phyloP scores from a whole-genome alignment of 1,284 basidiomycete genomes.

The Heterobasidion parviporum region DNA sequence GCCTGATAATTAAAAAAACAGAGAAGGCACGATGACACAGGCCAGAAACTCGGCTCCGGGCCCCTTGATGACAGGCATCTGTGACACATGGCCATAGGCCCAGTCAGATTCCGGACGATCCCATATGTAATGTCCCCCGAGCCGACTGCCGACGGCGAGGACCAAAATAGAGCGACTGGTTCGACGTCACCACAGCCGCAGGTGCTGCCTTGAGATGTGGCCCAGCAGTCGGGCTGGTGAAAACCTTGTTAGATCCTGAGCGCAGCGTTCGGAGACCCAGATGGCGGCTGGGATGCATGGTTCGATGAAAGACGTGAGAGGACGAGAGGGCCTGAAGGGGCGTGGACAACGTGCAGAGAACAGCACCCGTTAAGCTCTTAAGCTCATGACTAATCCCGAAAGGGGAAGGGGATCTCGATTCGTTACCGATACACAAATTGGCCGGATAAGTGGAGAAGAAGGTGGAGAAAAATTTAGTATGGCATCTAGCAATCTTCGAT shows the following conservation, averaged over 20 bases:
- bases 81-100: too few relatives aligned
- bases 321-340: slow-evolving; percentile 12
- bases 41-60: too few relatives aligned
- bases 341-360: slow-evolving; percentile 11
- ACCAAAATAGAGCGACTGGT: neutral
- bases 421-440: slow-evolving; percentile 15
- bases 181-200: neutral
- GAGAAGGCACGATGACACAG: too few relatives aligned
- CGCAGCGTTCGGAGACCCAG: neutral
- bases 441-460: slow-evolving; percentile 13
- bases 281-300: neutral
- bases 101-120: too few relatives aligned
- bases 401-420: slow-evolving; percentile 15
- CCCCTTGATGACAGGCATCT: too few relatives aligned
- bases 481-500: slow-evolving; percentile 19
- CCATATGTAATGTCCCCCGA: too few relatives aligned
- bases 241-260: too few relatives aligned
- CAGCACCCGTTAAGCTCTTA: slow-evolving; percentile 13
- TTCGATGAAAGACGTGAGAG: neutral
- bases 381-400: slow-evolving; percentile 14
- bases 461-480: slow-evolving; percentile 7
- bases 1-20: too few relatives aligned
- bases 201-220: too few relatives aligned
- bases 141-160: neutral
- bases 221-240: too few relatives aligned